phyloP scores from a whole-genome alignment of 768 basidiomycete genomes.

The Tylopilus cervinicoccineus region DNA sequence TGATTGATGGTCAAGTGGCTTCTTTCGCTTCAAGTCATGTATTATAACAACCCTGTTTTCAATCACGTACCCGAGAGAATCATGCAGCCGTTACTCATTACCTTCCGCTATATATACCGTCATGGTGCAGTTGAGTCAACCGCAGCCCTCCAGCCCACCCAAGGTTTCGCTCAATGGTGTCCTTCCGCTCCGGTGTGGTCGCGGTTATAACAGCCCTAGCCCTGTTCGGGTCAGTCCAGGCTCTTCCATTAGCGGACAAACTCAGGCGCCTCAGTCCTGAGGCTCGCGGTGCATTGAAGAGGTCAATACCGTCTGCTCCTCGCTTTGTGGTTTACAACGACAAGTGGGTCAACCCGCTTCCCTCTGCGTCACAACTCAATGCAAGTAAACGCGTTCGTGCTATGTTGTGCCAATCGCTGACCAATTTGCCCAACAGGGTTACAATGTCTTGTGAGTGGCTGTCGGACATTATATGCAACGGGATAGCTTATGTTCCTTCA shows the following conservation, averaged over 20 bases:
- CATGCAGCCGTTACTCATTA: no score
- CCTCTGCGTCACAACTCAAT: constrained; percentile 40
- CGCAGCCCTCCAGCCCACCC: background rate
- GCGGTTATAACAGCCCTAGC: constrained; percentile 6
- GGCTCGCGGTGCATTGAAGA: constrained; percentile 22
- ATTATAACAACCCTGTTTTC: background rate
- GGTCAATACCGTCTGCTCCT: constrained; percentile 39
- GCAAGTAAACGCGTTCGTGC: constrained; percentile 26
- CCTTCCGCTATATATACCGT: constrained; percentile 19
- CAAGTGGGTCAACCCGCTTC: constrained; percentile 40
- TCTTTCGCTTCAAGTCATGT: background rate
- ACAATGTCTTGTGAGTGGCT: constrained; percentile 32
- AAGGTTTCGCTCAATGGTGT: constrained; percentile 22
- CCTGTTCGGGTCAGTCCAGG: constrained; percentile 10
- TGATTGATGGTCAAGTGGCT: background rate
- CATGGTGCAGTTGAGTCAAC: background rate
- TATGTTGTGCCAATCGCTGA: background rate
- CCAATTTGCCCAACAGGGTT: constrained; percentile 22
- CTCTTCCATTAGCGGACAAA: constrained; percentile 19
- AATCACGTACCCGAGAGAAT: no score
- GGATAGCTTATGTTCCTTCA: constrained; percentile 7
- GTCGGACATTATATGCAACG: background rate
- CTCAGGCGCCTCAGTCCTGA: constrained; percentile 18
- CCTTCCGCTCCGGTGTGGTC: constrained; percentile 6
- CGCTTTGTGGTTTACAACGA: constrained; percentile 45